A percentile compares a stretch with the other conserved stretches of the same genome.
Conservation (phyloP, 2,329 filamentous ascomycete genomes). For the Xylariaceae sp. region DNA sequence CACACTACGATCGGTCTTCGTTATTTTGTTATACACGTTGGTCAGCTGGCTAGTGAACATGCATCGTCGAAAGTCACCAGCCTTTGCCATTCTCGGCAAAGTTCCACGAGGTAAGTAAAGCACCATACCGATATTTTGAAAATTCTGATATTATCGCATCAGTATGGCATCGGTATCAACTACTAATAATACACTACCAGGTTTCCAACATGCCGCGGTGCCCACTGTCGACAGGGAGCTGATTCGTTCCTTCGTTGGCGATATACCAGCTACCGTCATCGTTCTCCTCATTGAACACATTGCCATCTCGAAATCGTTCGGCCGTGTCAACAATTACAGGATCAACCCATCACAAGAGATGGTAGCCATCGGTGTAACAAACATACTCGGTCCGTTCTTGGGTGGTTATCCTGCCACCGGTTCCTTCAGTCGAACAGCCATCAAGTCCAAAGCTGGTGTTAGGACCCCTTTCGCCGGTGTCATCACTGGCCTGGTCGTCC, state of each 20-base stretch:
- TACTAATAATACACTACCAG: slow-evolving; percentile 34
- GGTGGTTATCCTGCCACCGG: slow-evolving; percentile 90
- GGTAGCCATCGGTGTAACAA: slow-evolving; percentile 87
- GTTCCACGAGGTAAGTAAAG: slow-evolving; percentile 65
- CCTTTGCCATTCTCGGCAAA: slow-evolving; percentile 66
- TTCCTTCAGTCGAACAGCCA: slow-evolving; percentile 92
- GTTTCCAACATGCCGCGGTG: slow-evolving; percentile 73
- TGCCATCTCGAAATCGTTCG: slow-evolving; percentile 94
- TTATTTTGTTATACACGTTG: slow-evolving; percentile 87
- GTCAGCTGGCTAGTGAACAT: slow-evolving; percentile 83
- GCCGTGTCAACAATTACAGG: slow-evolving; percentile 89
- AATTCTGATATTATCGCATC: neutral
- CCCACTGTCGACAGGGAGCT: slow-evolving; percentile 63
- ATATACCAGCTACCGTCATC: slow-evolving; percentile 82
- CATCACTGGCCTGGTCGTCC: slow-evolving; percentile 77
- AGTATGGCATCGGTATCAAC: slow-evolving; percentile 9
- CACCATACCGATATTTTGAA: too few species aligned
- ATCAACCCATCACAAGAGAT: slow-evolving; percentile 96
- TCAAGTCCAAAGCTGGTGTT: slow-evolving; percentile 95
- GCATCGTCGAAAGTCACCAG: slow-evolving; percentile 54
- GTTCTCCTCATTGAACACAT: slow-evolving; percentile 97
- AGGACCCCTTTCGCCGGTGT: slow-evolving; percentile 85
- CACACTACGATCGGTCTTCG: slow-evolving; percentile 83
- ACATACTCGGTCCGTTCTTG: slow-evolving; percentile 84
- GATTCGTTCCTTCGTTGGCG: slow-evolving; percentile 59